Evolutionary conservation across 306 rosid genomes (phyloP).

Genomic region (Cicer cuneatum): DNA sequence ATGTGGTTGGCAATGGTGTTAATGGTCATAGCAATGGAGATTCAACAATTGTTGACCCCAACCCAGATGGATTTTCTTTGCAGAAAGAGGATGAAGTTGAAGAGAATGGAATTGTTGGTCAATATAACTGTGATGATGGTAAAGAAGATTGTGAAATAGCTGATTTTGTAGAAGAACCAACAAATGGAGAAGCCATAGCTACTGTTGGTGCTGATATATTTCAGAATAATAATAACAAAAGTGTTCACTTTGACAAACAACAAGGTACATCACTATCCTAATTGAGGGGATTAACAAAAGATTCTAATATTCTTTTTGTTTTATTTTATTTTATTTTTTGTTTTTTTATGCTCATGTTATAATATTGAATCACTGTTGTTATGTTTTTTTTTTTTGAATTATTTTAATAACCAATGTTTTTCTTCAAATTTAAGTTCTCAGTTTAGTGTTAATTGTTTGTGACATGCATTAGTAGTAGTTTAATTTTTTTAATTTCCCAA

Average conservation of each 20-base stretch:
- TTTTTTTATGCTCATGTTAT: too few species aligned
- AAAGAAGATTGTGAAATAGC: constrained; percentile 28
- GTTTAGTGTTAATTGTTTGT: constrained; percentile 25
- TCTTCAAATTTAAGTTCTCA: constrained; percentile 12
- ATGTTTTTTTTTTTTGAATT: constrained; percentile 19
- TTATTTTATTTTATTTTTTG: neutral
- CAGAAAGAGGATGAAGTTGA: constrained; percentile 40
- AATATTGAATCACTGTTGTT: neutral
- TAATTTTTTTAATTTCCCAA: constrained; percentile 20
- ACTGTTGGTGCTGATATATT: constrained; percentile 12
- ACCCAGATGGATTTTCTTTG: constrained; percentile 28
- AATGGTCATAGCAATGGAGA: constrained; percentile 12
- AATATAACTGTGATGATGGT: neutral
- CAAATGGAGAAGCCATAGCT: constrained; percentile 39
- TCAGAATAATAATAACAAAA: constrained; percentile 28
- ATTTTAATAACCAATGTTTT: constrained; percentile 24
- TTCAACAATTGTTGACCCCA: neutral
- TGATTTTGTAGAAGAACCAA: constrained; percentile 34
- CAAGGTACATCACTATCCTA: constrained; percentile 42
- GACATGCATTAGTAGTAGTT: constrained; percentile 23
- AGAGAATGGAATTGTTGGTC: constrained; percentile 18
- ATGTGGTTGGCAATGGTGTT: constrained; percentile 7
- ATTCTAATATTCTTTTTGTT: neutral
- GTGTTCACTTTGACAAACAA: constrained; percentile 50
- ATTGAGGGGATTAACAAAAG: neutral